These are phyloP conservation scores for Penstemon davidsonii DNA, from an alignment of 257 asterid genomes.

Conservation along the genomic window DNA sequence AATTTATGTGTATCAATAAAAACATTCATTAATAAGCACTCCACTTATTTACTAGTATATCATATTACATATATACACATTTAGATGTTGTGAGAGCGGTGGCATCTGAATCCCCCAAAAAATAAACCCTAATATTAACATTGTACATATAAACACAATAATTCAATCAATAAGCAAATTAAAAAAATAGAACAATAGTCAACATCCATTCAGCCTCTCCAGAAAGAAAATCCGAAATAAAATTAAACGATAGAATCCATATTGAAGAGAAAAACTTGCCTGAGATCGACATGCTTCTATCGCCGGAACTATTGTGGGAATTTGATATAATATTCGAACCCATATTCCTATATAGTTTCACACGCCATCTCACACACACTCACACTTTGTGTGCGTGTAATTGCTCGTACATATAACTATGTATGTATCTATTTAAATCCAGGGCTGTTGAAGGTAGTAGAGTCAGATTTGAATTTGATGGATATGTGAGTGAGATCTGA, in stretches of 20 bases:
- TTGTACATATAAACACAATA: not conserved
- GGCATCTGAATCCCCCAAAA: slow-evolving; percentile 1
- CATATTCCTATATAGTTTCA: not conserved
- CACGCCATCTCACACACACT: not conserved
- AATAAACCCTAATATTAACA: slow-evolving; percentile 2
- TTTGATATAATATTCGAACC: not conserved
- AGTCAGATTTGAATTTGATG: too few species aligned
- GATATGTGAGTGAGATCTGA: too few species aligned
- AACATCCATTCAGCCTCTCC: not conserved
- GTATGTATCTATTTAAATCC: too few species aligned
- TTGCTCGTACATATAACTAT: too few species aligned
- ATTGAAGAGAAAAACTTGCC: slow-evolving; percentile 32
- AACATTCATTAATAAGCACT: not conserved
- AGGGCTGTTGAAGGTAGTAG: too few species aligned
- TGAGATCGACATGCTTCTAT: slow-evolving; percentile 47
- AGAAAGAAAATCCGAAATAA: not conserved
- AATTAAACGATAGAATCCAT: not conserved
- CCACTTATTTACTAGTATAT: not conserved
- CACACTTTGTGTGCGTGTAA: too few species aligned
- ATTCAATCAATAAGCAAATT: slow-evolving; percentile 15
- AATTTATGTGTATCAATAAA: slow-evolving; percentile 20
- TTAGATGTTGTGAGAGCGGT: not conserved
- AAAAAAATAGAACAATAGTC: not conserved
- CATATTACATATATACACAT: not conserved
- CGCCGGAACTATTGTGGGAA: slow-evolving; percentile 20